These are phyloP conservation scores for Exophiala aquamarina DNA, from an alignment of 2,329 filamentous ascomycete species.

Conservation along the genomic window DNA sequence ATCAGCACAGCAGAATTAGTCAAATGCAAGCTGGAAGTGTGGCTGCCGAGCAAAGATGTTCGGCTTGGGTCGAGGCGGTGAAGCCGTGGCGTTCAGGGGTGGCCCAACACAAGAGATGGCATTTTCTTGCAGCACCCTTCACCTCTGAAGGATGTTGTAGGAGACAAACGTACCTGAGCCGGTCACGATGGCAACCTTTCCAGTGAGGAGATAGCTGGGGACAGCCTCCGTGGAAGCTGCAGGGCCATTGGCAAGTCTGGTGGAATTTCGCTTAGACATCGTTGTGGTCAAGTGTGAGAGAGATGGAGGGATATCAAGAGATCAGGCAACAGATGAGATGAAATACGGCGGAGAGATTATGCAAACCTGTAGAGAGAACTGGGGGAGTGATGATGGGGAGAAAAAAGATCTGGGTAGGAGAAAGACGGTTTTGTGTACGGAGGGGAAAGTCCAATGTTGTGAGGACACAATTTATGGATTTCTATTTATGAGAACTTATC, in stretches of 20 bases:
- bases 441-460: background rate
- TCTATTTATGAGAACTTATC: slow-evolving; percentile 12
- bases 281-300: slow-evolving; percentile 4
- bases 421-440: slow-evolving; percentile 1
- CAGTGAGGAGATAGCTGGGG: slow-evolving; percentile 39
- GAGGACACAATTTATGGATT: slow-evolving; percentile 3
- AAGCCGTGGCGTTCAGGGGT: slow-evolving; percentile 1
- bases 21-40: too few relatives aligned
- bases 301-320: background rate
- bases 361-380: background rate
- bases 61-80: slow-evolving; percentile 8
- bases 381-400: background rate
- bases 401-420: background rate
- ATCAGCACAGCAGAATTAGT: slow-evolving; percentile 24
- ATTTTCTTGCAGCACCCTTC: too few relatives aligned
- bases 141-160: too few relatives aligned
- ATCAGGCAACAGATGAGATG: background rate
- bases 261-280: slow-evolving; percentile 22
- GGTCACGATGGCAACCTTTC: slow-evolving; percentile 42
- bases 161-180: slow-evolving; percentile 27
- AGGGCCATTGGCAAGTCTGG: slow-evolving; percentile 23
- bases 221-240: slow-evolving; percentile 16
- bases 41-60: too few relatives aligned
- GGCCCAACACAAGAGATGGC: too few relatives aligned
- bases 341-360: background rate